Evolutionary conservation across 352 stramenopile species (phyloP).

Genomic region (Hyaloperonospora brassicae): DNA sequence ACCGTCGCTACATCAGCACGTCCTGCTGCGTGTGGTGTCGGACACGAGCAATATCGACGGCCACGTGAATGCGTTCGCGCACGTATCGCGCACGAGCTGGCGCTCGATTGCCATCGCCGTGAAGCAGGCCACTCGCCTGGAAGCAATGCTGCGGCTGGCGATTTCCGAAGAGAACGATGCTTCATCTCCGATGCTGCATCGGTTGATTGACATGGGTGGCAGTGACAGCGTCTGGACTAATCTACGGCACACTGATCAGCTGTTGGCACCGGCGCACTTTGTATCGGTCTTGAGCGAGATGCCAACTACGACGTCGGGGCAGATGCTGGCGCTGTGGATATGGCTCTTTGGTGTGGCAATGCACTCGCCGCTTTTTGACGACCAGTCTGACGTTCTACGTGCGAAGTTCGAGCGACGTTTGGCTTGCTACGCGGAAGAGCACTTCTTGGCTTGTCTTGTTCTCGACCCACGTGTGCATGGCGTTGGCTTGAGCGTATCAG

Average conservation of each 20-base stretch:
- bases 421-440: slow-evolving; percentile 29
- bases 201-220: slow-evolving; percentile 14
- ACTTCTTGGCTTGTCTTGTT: slow-evolving; percentile 29
- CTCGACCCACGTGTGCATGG: slow-evolving; percentile 33
- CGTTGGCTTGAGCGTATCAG: slow-evolving; percentile 28
- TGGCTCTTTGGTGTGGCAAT: slow-evolving; percentile 26
- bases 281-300: slow-evolving; percentile 24
- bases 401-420: slow-evolving; percentile 24
- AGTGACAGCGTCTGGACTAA: slow-evolving; percentile 19
- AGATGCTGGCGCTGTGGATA: slow-evolving; percentile 29
- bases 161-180: slow-evolving; percentile 15
- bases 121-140: slow-evolving; percentile 15
- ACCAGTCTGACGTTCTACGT: slow-evolving; percentile 10
- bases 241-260: slow-evolving; percentile 17
- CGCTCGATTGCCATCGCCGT: slow-evolving; percentile 24
- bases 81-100: slow-evolving; percentile 19
- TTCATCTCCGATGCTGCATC: slow-evolving; percentile 6
- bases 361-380: slow-evolving; percentile 26
- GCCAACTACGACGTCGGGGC: slow-evolving; percentile 24
- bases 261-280: slow-evolving; percentile 26
- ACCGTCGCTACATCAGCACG: slow-evolving; percentile 16
- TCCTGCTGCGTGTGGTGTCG: slow-evolving; percentile 7
- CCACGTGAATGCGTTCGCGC: slow-evolving; percentile 3
- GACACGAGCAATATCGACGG: neutral
- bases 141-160: slow-evolving; percentile 14